phyloP scores from a whole-genome alignment of 2,329 filamentous ascomycete species.

The Epichloe aotearoae region DNA sequence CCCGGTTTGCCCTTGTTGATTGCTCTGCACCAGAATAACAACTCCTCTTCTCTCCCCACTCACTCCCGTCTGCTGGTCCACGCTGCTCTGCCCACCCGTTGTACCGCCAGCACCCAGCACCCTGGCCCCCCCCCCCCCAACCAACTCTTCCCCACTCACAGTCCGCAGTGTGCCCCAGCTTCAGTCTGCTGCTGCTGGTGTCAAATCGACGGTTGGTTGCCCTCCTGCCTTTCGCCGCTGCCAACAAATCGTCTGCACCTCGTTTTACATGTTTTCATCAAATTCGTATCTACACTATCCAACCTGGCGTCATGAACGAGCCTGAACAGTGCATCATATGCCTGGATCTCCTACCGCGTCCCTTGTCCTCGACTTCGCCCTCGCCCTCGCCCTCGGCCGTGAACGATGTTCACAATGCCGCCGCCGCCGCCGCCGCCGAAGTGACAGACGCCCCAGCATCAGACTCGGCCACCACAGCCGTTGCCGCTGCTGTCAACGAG shows the following conservation, averaged over 20 bases:
- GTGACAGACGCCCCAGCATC: conserved; percentile 5
- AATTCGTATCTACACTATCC: conserved; percentile 20
- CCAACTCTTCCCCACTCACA: background rate
- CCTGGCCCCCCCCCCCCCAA: background rate
- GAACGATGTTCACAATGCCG: conserved; percentile 7
- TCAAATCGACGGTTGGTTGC: background rate
- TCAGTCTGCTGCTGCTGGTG: too few relatives aligned
- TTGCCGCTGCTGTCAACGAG: conserved; percentile 10
- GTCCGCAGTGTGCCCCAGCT: background rate
- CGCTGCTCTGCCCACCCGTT: background rate
- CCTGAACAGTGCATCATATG: conserved; percentile 59
- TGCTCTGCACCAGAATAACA: too few relatives aligned
- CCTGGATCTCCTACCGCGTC: conserved; percentile 43
- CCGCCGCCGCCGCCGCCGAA: background rate
- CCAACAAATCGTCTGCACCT: conserved; percentile 6
- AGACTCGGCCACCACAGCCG: conserved; percentile 8
- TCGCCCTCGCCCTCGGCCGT: conserved; percentile 8
- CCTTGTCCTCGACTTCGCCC: conserved; percentile 11
- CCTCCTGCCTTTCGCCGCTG: conserved; percentile 4
- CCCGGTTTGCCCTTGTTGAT: background rate
- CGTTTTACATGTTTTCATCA: conserved; percentile 36
- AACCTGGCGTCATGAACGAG: conserved; percentile 34
- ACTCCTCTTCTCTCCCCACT: background rate
- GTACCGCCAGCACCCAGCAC: background rate
- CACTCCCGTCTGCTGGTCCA: background rate